Evolutionary conservation across 495 filamentous ascomycete genomes (phyloP).

Genomic region (Trichoderma orchidacearum): DNA sequence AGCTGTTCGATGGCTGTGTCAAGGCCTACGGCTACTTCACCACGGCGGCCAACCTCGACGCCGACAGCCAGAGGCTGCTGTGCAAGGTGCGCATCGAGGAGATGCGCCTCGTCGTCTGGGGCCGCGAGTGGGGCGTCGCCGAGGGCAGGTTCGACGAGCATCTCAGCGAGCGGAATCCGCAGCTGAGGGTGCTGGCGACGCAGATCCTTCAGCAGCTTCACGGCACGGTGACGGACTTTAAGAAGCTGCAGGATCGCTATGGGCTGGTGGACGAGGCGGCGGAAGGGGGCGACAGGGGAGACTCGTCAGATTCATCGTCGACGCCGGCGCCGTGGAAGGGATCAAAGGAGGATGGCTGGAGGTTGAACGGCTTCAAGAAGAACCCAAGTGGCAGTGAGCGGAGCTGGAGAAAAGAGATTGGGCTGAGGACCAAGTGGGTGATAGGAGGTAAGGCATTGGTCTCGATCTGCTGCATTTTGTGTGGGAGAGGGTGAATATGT

Average conservation of each 20-base stretch:
- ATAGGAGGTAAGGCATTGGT: conserved; percentile 6
- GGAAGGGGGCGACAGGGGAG: neutral
- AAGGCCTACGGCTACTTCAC: conserved; percentile 21
- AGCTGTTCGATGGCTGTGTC: conserved; percentile 20
- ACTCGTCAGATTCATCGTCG: too few species aligned
- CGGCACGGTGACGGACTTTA: conserved; percentile 20
- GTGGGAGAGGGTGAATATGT: too few species aligned
- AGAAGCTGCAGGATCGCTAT: conserved; percentile 21
- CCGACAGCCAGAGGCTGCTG: conserved; percentile 17
- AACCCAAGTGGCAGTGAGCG: neutral
- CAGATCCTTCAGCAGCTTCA: conserved; percentile 17
- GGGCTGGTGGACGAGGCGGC: conserved; percentile 14
- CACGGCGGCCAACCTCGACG: conserved; percentile 15
- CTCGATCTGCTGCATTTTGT: too few species aligned
- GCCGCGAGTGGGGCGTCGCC: conserved; percentile 21
- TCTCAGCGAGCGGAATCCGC: conserved; percentile 4
- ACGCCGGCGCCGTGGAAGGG: neutral
- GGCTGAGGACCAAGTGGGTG: conserved; percentile 20
- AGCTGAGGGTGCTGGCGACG: conserved; percentile 12
- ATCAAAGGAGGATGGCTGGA: neutral
- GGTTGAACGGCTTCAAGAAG: neutral
- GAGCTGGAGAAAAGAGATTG: conserved; percentile 11
- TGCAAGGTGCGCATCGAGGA: conserved; percentile 26
- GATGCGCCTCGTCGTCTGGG: conserved; percentile 20
- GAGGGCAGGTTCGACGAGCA: conserved; percentile 15